A percentile compares a stretch with the other conserved stretches of the same genome.
Conservation (phyloP, 2,329 filamentous ascomycete species). For the Sphaceloma murrayae region DNA sequence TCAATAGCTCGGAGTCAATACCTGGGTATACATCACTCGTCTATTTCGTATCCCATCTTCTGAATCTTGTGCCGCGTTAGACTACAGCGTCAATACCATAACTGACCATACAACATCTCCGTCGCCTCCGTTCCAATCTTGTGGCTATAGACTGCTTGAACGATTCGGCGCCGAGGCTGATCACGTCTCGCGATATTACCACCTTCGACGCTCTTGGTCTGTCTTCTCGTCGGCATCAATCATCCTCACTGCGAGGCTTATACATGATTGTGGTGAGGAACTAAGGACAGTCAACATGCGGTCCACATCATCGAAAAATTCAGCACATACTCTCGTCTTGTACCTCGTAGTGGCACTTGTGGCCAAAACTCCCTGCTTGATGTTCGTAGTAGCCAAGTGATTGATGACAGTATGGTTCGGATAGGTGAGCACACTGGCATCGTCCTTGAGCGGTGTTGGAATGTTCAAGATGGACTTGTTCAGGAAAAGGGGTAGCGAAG, state of each 20-base stretch:
- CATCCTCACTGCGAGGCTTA: conserved; percentile 60
- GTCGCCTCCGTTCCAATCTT: too few relatives aligned
- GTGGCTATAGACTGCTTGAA: too few relatives aligned
- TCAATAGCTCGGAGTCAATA: too few relatives aligned
- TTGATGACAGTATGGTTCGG: conserved; percentile 96
- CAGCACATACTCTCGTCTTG: conserved; percentile 65
- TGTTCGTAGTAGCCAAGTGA: conserved; percentile 92
- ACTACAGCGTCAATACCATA: too few relatives aligned
- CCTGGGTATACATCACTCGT: too few relatives aligned
- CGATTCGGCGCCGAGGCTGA: too few relatives aligned
- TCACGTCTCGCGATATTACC: too few relatives aligned
- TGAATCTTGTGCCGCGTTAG: too few relatives aligned
- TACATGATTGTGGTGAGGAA: conserved; percentile 98
- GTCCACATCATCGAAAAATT: not conserved
- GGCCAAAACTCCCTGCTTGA: conserved; percentile 90
- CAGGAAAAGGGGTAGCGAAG: conserved; percentile 78
- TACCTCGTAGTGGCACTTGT: conserved; percentile 97
- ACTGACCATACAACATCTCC: too few relatives aligned
- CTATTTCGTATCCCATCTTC: too few relatives aligned
- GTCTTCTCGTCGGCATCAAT: not conserved
- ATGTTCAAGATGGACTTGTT: conserved; percentile 92
- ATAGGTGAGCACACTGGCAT: conserved; percentile 93
- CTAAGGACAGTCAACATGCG: conserved; percentile 39
- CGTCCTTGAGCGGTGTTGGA: conserved; percentile 86
- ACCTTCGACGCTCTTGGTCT: too few relatives aligned